Conservation (phyloP, 2,329 filamentous ascomycete genomes). For the Sphaerulina vaccinii region DNA sequence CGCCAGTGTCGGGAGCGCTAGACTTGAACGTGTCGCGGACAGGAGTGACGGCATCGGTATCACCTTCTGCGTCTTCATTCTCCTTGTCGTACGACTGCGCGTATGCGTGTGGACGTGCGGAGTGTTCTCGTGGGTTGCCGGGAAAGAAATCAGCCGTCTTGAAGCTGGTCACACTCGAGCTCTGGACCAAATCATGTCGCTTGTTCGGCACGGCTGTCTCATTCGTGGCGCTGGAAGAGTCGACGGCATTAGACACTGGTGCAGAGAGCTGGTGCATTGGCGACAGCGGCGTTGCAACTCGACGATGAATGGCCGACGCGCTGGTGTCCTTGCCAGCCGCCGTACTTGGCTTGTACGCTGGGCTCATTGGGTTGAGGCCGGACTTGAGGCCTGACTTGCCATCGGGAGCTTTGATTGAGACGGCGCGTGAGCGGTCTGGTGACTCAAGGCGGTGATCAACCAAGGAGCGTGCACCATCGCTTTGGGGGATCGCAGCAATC, state of each 20-base stretch:
- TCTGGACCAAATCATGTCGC: constrained; percentile 28
- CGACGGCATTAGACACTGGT: constrained; percentile 6
- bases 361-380: constrained; percentile 41
- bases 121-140: constrained; percentile 39
- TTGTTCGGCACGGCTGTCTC: constrained; percentile 29
- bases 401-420: constrained; percentile 38
- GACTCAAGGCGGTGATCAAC: constrained; percentile 24
- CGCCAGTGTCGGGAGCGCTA: constrained; percentile 10
- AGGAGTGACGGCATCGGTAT: constrained; percentile 7
- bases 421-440: constrained; percentile 31
- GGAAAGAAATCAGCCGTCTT: constrained; percentile 43
- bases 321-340: not conserved
- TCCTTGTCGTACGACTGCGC: constrained; percentile 27
- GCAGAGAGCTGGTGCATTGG: constrained; percentile 23
- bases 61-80: not conserved
- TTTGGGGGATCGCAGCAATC: constrained; percentile 26
- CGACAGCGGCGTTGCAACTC: constrained; percentile 20
- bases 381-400: constrained; percentile 32
- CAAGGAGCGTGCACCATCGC: constrained; percentile 28
- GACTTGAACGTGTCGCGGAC: constrained; percentile 1
- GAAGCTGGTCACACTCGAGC: constrained; percentile 40
- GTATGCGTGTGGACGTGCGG: constrained; percentile 36
- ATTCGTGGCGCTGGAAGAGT: constrained; percentile 18
- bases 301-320: constrained; percentile 9
- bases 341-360: constrained; percentile 37